Percentiles rank a stretch among this genome's conserved stretches.
Evolutionary conservation across 805 yeast species (phyloP).

Genomic region (Kazachstania taianensis): DNA sequence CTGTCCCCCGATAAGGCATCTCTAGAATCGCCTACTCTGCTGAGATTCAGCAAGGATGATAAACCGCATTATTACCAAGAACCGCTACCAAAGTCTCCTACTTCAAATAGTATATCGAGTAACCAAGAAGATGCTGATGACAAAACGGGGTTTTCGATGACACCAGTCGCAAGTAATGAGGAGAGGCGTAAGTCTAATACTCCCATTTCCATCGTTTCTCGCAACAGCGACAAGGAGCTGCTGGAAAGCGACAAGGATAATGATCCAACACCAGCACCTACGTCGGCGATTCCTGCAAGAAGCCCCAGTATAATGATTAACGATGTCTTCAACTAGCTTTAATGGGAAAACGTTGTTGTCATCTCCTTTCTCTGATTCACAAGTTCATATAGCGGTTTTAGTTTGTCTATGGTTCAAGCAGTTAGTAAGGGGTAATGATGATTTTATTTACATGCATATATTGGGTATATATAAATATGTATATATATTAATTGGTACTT

Average conservation of each 20-base stretch:
- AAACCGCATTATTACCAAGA: constrained; percentile 23
- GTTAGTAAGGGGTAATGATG: neutral
- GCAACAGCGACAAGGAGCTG: too few relatives aligned
- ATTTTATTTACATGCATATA: too few relatives aligned
- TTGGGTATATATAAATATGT: neutral
- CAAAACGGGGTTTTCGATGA: too few relatives aligned
- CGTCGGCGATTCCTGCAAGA: neutral
- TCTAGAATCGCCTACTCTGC: constrained; percentile 24
- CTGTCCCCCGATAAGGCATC: constrained; percentile 23
- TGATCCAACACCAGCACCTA: neutral
- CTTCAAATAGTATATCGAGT: too few relatives aligned
- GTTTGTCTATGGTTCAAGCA: too few relatives aligned
- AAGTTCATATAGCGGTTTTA: too few relatives aligned
- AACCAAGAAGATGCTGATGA: too few relatives aligned
- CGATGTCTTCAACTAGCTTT: neutral
- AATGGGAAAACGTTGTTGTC: too few relatives aligned
- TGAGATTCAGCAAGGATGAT: constrained; percentile 18
- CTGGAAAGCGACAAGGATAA: too few relatives aligned
- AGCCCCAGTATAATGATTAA: constrained; percentile 15
- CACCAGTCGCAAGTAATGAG: constrained; percentile 1
- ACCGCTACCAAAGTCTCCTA: constrained; percentile 18
- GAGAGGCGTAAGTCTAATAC: too few relatives aligned
- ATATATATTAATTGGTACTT: neutral
- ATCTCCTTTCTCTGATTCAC: too few relatives aligned
- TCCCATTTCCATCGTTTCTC: too few relatives aligned